These are phyloP conservation scores for Zygosaccharomyces rouxii DNA, from an alignment of 805 yeast genomes.

Conservation along the genomic window DNA sequence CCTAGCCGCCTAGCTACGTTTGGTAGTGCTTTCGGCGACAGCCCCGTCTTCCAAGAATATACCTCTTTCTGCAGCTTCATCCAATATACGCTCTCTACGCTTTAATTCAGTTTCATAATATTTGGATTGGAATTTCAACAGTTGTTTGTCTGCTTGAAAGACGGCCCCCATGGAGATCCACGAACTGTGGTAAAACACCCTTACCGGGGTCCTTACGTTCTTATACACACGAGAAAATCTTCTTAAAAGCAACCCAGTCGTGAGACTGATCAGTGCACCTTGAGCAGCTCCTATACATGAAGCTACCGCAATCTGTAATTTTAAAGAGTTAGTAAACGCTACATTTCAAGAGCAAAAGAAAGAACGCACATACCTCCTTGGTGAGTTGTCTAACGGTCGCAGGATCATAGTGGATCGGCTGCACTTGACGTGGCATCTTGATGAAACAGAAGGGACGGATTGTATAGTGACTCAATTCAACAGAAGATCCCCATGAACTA, in stretches of 20 bases:
- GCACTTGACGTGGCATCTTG: conserved; percentile 26
- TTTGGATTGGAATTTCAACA: conserved; percentile 36
- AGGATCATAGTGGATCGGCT: conserved; percentile 39
- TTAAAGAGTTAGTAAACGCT: conserved; percentile 10
- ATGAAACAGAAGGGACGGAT: not conserved
- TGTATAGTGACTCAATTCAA: too few species aligned
- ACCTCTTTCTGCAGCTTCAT: conserved; percentile 45
- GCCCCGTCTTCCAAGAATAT: conserved; percentile 39
- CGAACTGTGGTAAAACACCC: conserved; percentile 39
- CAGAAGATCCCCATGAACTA: too few species aligned
- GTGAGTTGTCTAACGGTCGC: conserved; percentile 35
- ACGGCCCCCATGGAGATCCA: conserved; percentile 42
- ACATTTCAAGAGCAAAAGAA: not conserved
- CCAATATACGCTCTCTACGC: conserved; percentile 37
- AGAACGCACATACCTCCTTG: conserved; percentile 30
- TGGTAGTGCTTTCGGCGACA: conserved; percentile 16
- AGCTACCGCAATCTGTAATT: conserved; percentile 34
- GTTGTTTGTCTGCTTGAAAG: conserved; percentile 41
- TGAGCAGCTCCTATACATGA: conserved; percentile 41
- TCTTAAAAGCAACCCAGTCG: conserved; percentile 34
- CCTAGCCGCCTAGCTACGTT: not conserved
- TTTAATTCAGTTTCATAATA: conserved; percentile 33
- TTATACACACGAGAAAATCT: conserved; percentile 37
- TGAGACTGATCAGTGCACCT: conserved; percentile 39
- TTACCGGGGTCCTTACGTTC: conserved; percentile 39